Evolutionary conservation across 768 basidiomycete species (phyloP), one percentile per base, ranked within the genome.

Genomic region (Leccinum aurantiacum): DNA sequence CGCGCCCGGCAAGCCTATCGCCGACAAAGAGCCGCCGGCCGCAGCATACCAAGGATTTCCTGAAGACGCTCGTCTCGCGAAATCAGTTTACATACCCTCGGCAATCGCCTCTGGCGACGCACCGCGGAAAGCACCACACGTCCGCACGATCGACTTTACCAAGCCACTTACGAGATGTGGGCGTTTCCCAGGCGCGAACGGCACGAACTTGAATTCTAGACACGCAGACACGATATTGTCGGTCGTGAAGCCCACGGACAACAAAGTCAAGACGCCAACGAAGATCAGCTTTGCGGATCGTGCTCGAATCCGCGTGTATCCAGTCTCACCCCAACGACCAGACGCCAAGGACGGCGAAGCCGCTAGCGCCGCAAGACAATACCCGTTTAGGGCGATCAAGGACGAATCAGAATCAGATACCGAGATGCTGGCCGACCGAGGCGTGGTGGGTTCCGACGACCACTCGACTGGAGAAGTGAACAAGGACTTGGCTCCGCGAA

Each of bases 71-170:
- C 11, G 15, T 29, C 41, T 49, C 15, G 41, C 33, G n/a, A 37
- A 53, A 29, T 6, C 51, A 8, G 29, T 9, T 10, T 27, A 19
- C 8, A 17, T 25, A 5, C 35, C 59, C 57, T 58, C 41, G 5
- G 38, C 56, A 11, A 19, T 25, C 57, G 17, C 6, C 51, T 41
- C 47, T 7, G 19, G n/a, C 2, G 38, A 54, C 29, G 44, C 5
- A 9, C 52, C 25, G 14, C 19, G 53, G 17, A 53, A 60, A 19
- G 22, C 27, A 14, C 29, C 44, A 10, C 55, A 65, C 6, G 56
- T 66, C 15, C 67, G 64, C 24, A 59, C 61, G 41, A 73, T 74
- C 58, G 73, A 73, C 59, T 73, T 75, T 55, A 71, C 71, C 22
- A 63, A 63, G 29, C 50, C 61, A 10, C 55, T 57, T 3, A 56